A percentile compares a stretch with the other conserved stretches of the same genome.
Conservation (phyloP, 2,329 filamentous ascomycete species). For the Trichophyton simii region DNA sequence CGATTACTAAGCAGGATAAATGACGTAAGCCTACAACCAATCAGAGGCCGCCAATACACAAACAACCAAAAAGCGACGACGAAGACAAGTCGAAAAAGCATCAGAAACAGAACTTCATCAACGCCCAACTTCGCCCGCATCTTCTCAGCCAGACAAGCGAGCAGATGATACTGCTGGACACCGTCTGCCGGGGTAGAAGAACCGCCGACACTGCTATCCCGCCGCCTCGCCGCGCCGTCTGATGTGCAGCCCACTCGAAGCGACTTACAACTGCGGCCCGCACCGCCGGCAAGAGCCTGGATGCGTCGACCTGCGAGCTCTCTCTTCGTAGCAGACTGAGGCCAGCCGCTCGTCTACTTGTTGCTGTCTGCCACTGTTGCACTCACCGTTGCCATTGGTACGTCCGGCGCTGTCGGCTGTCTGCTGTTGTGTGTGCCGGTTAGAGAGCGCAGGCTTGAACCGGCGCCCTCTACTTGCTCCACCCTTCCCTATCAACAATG, state of each 20-base stretch:
- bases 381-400: neutral
- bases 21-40: neutral
- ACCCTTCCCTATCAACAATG: neutral
- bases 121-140: neutral
- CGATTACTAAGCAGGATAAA: neutral
- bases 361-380: neutral
- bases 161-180: neutral
- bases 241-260: constrained; percentile 1
- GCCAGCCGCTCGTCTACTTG: neutral
- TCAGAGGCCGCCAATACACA: neutral
- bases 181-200: neutral
- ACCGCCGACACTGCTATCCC: neutral
- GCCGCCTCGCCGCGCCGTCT: neutral
- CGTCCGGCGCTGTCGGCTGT: neutral
- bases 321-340: neutral
- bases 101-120: neutral
- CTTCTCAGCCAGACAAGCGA: neutral
- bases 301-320: constrained; percentile 1
- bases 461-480: neutral
- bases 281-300: constrained; percentile 2
- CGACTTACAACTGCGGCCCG: neutral
- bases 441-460: neutral
- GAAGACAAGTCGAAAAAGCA: neutral
- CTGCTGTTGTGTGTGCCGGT: too few species aligned
- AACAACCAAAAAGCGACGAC: neutral